These are phyloP conservation scores for Gliomastix tumulicola DNA, from an alignment of 2,329 filamentous ascomycete species.

Conservation along the genomic window DNA sequence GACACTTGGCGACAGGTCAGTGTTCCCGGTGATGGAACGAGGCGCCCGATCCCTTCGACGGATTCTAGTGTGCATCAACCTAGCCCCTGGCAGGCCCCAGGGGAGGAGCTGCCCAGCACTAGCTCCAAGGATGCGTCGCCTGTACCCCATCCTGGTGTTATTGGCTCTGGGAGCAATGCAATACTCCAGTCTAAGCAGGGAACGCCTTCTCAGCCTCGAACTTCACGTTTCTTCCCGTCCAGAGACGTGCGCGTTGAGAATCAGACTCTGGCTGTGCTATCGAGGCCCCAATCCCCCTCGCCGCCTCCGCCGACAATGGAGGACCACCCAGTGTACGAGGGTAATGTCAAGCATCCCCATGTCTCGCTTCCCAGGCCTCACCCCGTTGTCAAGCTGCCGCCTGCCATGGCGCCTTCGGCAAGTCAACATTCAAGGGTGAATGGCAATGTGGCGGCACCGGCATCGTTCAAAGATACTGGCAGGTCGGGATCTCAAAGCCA, in stretches of 20 bases:
- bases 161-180: constrained; percentile 14
- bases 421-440: no score
- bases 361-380: constrained; percentile 64
- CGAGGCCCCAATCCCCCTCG: constrained; percentile 51
- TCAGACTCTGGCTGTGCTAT: constrained; percentile 23
- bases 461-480: constrained; percentile 19
- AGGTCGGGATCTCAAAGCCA: constrained; percentile 13
- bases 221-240: constrained; percentile 57
- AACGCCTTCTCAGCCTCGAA: constrained; percentile 37
- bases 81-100: constrained; percentile 20
- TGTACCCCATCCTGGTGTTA: constrained; percentile 15
- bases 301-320: constrained; percentile 66
- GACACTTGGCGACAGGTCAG: constrained; percentile 46
- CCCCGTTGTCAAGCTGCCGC: constrained; percentile 77
- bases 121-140: constrained; percentile 2
- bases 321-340: constrained; percentile 66
- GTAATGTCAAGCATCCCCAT: constrained; percentile 56
- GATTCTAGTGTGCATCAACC: constrained; percentile 18
- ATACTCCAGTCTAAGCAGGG: constrained; percentile 19
- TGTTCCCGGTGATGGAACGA: constrained; percentile 25
- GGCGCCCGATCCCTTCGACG: constrained; percentile 14
- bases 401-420: no score
- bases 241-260: constrained; percentile 40
- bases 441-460: constrained; percentile 18
- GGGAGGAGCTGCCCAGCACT: constrained; percentile 16